These are phyloP conservation scores for Trichophyton mentagrophytes DNA, from an alignment of 2,329 filamentous ascomycete genomes.

Conservation along the genomic window DNA sequence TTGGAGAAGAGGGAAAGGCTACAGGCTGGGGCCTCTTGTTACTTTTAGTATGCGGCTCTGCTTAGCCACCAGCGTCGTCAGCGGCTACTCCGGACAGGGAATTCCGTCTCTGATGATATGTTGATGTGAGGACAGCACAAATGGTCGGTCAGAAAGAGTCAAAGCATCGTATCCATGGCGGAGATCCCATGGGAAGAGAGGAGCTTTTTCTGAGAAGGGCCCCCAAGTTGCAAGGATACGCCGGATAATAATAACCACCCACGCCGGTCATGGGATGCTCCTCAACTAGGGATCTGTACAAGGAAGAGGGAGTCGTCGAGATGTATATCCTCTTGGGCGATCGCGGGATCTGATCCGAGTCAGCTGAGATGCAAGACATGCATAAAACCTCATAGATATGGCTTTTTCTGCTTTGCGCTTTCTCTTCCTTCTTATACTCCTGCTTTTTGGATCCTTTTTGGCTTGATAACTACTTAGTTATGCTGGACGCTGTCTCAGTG, in stretches of 20 bases:
- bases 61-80: neutral
- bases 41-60: constrained; percentile 1
- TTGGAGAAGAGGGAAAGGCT: neutral
- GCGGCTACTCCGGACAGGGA: neutral
- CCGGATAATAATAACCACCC: constrained; percentile 1
- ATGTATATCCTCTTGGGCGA: neutral
- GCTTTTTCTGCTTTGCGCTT: neutral
- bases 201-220: neutral
- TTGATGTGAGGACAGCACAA: neutral
- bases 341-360: constrained; percentile 3
- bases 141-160: neutral
- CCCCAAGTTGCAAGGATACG: neutral
- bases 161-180: neutral
- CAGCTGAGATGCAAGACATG: constrained; percentile 1
- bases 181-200: neutral
- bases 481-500: neutral
- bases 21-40: neutral
- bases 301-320: neutral
- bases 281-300: constrained; percentile 1
- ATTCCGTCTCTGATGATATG: neutral
- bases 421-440: neutral
- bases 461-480: neutral
- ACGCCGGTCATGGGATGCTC: constrained; percentile 1
- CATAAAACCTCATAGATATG: neutral
- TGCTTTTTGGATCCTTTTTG: neutral